Conservation (phyloP, 169 alveolate species). For the Babesia caballi region DNA sequence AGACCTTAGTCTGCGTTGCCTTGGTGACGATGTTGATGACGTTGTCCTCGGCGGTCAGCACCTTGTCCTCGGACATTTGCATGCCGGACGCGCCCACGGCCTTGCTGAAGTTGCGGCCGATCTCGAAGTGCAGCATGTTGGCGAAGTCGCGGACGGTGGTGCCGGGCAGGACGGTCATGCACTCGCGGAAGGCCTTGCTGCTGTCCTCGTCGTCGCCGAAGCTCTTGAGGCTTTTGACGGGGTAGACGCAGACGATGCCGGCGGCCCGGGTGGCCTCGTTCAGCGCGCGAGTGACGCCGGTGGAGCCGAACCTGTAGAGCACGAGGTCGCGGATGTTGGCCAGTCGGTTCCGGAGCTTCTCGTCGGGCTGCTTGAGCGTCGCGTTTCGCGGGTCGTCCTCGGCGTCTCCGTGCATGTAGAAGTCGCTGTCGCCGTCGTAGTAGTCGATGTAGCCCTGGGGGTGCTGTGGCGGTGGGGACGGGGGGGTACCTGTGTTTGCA, state of each 20-base stretch:
- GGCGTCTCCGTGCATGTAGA: constrained; percentile 38
- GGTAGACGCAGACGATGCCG: constrained; percentile 69
- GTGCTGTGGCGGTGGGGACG: too few relatives aligned
- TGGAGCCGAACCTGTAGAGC: constrained; percentile 71
- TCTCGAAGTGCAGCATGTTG: constrained; percentile 52
- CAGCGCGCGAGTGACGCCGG: constrained; percentile 73
- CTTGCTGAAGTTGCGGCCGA: constrained; percentile 51
- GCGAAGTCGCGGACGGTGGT: constrained; percentile 66
- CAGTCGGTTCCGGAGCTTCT: constrained; percentile 57
- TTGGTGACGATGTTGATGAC: constrained; percentile 38
- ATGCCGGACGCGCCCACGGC: constrained; percentile 74
- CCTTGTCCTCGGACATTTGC: constrained; percentile 67
- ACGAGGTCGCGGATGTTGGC: constrained; percentile 73
- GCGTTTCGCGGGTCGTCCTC: constrained; percentile 37
- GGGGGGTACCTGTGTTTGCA: constrained; percentile 67
- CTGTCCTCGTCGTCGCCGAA: constrained; percentile 47
- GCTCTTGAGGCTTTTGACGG: constrained; percentile 62
- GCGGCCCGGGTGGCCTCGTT: constrained; percentile 66
- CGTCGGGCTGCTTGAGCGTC: constrained; percentile 66
- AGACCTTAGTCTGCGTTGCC: neutral
- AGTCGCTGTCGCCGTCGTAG: constrained; percentile 44
- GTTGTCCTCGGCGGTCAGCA: constrained; percentile 60
- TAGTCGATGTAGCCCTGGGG: constrained; percentile 46
- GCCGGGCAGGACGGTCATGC: constrained; percentile 69
- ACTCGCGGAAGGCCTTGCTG: constrained; percentile 63